Base-by-base conservation (phyloP, 306 rosid genomes). In the Prunus fruticosa region DNA sequence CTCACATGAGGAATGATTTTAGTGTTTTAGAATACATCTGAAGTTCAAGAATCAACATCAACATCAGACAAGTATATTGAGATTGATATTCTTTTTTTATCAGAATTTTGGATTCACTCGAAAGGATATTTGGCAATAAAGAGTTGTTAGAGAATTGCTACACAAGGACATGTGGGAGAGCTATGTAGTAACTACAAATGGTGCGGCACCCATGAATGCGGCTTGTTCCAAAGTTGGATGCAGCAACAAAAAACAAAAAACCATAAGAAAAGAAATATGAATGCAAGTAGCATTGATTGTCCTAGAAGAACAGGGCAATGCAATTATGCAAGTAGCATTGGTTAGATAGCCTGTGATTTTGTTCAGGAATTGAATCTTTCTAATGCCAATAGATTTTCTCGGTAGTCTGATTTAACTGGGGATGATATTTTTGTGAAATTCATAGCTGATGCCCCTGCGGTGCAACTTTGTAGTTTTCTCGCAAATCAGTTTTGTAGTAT, bases 11-110 rank as follows among this genome's bases (percentile, higher is more conserved):
- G 88, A 92, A 32, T n/a, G 97, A 90, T 82, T 46, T 78, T 52
- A 81, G 74, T 83, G 85, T 86, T 89, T 78, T 90, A 83, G 84
- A 88, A 52, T 95, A 92, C 78, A 89, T 92, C 70, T 85, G 79
- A 84, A 87, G 81, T 83, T 95, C 97, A 68, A 90, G 97, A 88
- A 88, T 95, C 86, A 92, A 95, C 87, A 90, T 95, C 79, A 95
- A 95, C 81, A 90, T 95, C 67, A 83, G 99, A 88, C 96, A 90
- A 87, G 99, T 95, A 47, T 95, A 79, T 70, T 90, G 73, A 88
- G 61, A 34, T 25, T 75, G 14, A 46, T 70, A 11, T 22, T 68
- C n/a, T 64, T 22, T 13, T 13, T 32, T 51, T 25, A n/a, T 60
- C 51, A 8, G 43, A n/a, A 25, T 69, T 77, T 54, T 2, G 3